A percentile compares a stretch with the other conserved stretches of the same genome.
Conservation (phyloP, 805 yeast species). For the Suhomyces sp. region DNA sequence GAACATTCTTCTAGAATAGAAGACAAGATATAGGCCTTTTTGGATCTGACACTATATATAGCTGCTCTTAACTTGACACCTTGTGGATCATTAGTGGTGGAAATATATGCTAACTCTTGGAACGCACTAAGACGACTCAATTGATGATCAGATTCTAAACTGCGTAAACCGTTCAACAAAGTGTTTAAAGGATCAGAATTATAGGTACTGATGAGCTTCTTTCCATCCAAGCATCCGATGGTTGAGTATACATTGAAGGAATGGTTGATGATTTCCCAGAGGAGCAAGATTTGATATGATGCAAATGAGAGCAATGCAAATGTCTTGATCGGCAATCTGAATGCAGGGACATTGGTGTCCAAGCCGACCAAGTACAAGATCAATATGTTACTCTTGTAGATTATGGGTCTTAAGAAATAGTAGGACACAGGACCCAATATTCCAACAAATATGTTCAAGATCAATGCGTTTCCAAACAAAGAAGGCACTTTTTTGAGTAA, state of each 20-base stretch:
- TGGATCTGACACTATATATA: slow-evolving; percentile 52
- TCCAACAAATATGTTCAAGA: slow-evolving; percentile 28
- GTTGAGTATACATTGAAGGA: slow-evolving; percentile 65
- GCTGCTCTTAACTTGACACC: slow-evolving; percentile 47
- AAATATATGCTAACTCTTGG: slow-evolving; percentile 69
- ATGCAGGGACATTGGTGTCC: slow-evolving; percentile 43
- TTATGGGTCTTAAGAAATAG: slow-evolving; percentile 35
- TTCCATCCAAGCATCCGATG: slow-evolving; percentile 70
- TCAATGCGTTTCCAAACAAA: slow-evolving; percentile 39
- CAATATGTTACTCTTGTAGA: slow-evolving; percentile 39
- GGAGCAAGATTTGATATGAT: slow-evolving; percentile 28
- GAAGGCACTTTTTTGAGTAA: slow-evolving; percentile 25
- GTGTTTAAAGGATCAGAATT: slow-evolving; percentile 64
- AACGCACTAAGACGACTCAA: slow-evolving; percentile 59
- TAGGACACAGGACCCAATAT: slow-evolving; percentile 41
- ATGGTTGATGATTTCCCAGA: slow-evolving; percentile 58
- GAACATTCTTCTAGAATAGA: slow-evolving; percentile 61
- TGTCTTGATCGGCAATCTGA: too few relatives aligned
- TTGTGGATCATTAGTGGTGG: slow-evolving; percentile 44
- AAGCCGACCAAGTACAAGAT: slow-evolving; percentile 29
- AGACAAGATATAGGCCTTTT: slow-evolving; percentile 53
- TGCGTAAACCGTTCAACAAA: slow-evolving; percentile 60
- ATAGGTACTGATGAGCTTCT: slow-evolving; percentile 57
- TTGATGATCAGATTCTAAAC: slow-evolving; percentile 37
- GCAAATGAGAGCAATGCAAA: slow-evolving; percentile 33